These are phyloP conservation scores for Sporisorium sorghi DNA, from an alignment of 1,284 basidiomycete genomes.

Conservation along the genomic window DNA sequence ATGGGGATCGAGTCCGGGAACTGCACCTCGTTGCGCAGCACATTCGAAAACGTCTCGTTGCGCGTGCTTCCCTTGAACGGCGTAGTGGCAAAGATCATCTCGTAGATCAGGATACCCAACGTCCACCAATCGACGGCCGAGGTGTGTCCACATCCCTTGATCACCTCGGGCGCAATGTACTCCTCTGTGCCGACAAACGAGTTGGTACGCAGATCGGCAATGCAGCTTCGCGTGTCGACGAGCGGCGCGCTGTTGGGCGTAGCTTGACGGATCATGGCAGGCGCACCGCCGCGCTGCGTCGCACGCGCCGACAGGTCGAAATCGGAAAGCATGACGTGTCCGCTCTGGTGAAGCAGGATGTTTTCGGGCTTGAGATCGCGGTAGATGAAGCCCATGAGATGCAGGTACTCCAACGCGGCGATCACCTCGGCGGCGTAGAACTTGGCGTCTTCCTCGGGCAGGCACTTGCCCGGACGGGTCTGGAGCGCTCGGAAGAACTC, in stretches of 20 bases:
- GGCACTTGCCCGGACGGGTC: slow-evolving; percentile 92
- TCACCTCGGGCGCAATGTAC: slow-evolving; percentile 99
- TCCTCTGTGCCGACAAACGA: slow-evolving; percentile 99
- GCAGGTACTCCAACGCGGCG: slow-evolving; percentile 95
- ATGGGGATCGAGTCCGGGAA: slow-evolving; percentile 89
- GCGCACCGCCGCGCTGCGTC: slow-evolving; percentile 78
- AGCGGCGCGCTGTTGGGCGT: slow-evolving; percentile 90
- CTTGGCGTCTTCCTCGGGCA: slow-evolving; percentile 91
- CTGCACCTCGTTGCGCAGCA: slow-evolving; percentile 84
- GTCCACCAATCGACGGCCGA: slow-evolving; percentile 99
- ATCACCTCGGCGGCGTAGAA: slow-evolving; percentile 99
- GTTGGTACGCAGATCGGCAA: slow-evolving; percentile 96
- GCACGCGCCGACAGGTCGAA: slow-evolving; percentile 98
- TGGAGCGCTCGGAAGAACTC: slow-evolving; percentile 91
- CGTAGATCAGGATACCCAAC: slow-evolving; percentile 96
- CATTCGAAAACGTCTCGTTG: slow-evolving; percentile 95
- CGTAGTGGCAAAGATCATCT: slow-evolving; percentile 99
- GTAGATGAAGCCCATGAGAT: slow-evolving; percentile 99
- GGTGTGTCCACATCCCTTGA: slow-evolving; percentile 95
- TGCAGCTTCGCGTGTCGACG: slow-evolving; percentile 96
- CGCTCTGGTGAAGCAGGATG: slow-evolving; percentile 96
- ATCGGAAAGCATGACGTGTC: slow-evolving; percentile 99
- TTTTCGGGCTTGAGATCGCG: slow-evolving; percentile 99
- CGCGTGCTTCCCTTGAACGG: slow-evolving; percentile 97
- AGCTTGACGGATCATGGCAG: slow-evolving; percentile 87